Conservation (phyloP, 192 early-diverging fungal species). For the Backusella westeae region DNA sequence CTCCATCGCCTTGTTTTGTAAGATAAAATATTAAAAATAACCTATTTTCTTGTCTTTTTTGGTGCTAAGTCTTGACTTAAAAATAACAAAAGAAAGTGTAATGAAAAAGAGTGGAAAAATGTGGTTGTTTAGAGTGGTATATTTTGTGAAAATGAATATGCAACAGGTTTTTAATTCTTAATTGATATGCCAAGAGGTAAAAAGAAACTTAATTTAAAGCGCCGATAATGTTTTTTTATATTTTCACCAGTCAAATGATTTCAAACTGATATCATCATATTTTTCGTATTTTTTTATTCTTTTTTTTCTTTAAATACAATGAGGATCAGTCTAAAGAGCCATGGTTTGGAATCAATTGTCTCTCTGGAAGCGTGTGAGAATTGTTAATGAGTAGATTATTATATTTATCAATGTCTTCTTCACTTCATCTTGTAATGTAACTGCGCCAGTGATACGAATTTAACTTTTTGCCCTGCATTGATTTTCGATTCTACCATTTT, state of each 20-base stretch:
- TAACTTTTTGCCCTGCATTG: conserved; percentile 9
- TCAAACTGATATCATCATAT: not conserved
- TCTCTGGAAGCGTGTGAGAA: not conserved
- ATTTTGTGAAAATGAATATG: not conserved
- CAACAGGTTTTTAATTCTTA: conserved; percentile 4
- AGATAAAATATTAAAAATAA: not conserved
- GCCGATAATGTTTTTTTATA: not conserved
- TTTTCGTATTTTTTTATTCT: not conserved
- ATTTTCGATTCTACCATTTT: not conserved
- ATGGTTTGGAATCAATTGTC: not conserved
- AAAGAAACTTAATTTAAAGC: conserved; percentile 7
- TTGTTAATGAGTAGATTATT: not conserved
- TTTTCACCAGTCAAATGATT: conserved; percentile 2
- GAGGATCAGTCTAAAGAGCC: not conserved
- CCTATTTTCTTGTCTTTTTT: not conserved
- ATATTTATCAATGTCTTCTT: not conserved
- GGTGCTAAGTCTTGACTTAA: not conserved
- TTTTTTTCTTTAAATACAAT: not conserved
- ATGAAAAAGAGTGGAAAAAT: not conserved
- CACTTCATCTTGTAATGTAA: not conserved
- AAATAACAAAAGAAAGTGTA: not conserved
- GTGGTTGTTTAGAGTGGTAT: not conserved
- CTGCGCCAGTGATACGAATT: conserved; percentile 16
- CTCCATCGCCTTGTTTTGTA: not conserved
- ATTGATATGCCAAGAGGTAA: conserved; percentile 5